Conservation (phyloP, 2,329 filamentous ascomycete species). For the Venturia asperata region DNA sequence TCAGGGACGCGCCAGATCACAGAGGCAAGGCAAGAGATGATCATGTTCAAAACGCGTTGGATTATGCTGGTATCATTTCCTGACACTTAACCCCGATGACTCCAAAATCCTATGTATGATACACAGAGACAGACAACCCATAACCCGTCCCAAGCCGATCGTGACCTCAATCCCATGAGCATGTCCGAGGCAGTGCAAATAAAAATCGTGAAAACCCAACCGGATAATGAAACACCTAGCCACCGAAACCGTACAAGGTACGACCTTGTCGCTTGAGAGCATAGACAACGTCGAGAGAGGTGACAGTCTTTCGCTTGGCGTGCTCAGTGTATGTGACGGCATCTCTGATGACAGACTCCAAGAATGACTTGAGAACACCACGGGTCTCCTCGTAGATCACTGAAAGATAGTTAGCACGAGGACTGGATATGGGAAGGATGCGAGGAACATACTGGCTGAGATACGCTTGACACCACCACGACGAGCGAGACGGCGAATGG, state of each 20-base stretch:
- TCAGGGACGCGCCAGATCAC: neutral
- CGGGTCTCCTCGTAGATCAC: constrained; percentile 81
- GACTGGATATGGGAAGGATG: constrained; percentile 23
- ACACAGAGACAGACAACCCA: constrained; percentile 15
- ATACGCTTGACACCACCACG: constrained; percentile 99
- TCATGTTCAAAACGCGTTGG: constrained; percentile 14
- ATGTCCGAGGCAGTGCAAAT: constrained; percentile 8
- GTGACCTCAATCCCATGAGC: constrained; percentile 16
- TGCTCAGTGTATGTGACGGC: constrained; percentile 77
- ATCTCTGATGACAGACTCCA: constrained; percentile 73
- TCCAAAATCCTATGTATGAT: constrained; percentile 16
- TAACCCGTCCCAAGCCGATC: constrained; percentile 19
- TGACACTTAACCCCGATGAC: constrained; percentile 15
- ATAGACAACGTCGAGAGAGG: constrained; percentile 56
- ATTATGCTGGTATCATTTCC: constrained; percentile 19
- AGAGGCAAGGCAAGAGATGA: neutral
- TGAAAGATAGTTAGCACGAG: constrained; percentile 26
- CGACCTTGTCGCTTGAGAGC: constrained; percentile 58
- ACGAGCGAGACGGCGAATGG: constrained; percentile 95
- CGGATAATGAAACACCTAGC: constrained; percentile 37
- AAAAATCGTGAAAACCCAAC: constrained; percentile 19
- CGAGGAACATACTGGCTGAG: constrained; percentile 66
- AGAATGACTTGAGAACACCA: constrained; percentile 77
- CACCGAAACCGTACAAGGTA: constrained; percentile 63
- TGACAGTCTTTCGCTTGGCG: constrained; percentile 71